These are phyloP conservation scores for Apophysomyces sp. DNA, from an alignment of 371 early-diverging fungal genomes.

Conservation along the genomic window DNA sequence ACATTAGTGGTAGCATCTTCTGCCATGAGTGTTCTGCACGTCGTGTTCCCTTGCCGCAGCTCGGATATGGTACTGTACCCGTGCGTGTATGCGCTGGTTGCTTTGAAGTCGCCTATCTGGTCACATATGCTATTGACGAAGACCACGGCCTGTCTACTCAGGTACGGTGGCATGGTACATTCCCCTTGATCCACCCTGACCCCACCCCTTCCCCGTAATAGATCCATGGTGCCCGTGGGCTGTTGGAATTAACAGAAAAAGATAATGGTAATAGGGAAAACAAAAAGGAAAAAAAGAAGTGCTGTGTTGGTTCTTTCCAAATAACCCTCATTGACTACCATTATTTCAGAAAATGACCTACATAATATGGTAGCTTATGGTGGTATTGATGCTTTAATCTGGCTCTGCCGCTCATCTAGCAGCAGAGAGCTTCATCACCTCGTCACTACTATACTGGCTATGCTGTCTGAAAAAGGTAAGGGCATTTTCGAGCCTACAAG, in stretches of 20 bases:
- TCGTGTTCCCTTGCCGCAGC: conserved; percentile 59
- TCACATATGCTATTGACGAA: conserved; percentile 62
- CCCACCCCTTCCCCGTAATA: conserved; percentile 11
- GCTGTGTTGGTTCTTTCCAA: no score
- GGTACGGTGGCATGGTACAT: conserved; percentile 27
- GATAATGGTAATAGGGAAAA: conserved; percentile 64
- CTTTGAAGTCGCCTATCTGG: conserved; percentile 63
- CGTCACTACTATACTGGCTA: conserved; percentile 53
- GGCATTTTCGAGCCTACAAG: neutral
- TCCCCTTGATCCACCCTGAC: neutral
- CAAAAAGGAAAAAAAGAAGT: no score
- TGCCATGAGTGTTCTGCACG: conserved; percentile 62
- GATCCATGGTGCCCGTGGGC: conserved; percentile 66
- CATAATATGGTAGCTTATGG: conserved; percentile 57
- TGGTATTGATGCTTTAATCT: conserved; percentile 62
- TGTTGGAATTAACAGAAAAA: conserved; percentile 56
- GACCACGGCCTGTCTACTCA: conserved; percentile 62
- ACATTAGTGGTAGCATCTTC: conserved; percentile 59
- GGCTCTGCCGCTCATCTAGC: conserved; percentile 50
- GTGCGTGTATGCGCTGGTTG: conserved; percentile 64
- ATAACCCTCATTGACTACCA: no score
- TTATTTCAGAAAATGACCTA: conserved; percentile 46
- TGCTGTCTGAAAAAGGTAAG: conserved; percentile 45
- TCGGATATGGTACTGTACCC: conserved; percentile 60
- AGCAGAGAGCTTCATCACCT: conserved; percentile 50